These are phyloP conservation scores for Phytopythium mirpurense DNA, from an alignment of 352 stramenopile species.

Conservation along the genomic window DNA sequence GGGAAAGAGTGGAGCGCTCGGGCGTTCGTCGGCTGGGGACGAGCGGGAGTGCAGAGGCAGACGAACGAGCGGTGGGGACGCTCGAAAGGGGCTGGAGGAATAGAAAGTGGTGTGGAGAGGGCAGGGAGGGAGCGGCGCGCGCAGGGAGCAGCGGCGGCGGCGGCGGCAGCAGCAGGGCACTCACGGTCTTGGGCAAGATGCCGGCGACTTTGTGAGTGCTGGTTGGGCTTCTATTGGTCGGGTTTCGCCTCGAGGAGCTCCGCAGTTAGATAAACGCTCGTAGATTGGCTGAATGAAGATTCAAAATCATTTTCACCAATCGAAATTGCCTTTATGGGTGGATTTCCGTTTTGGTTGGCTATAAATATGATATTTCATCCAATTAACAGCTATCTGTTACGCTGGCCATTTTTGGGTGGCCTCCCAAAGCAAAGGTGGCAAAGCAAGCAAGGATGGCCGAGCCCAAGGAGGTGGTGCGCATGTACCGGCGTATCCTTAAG, in stretches of 20 bases:
- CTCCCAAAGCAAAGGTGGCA: too few relatives aligned
- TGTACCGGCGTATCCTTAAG: conserved; percentile 84
- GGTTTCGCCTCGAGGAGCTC: neutral
- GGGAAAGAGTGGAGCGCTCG: neutral
- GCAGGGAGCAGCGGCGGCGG: conserved; percentile 5
- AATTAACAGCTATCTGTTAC: too few relatives aligned
- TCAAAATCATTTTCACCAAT: neutral
- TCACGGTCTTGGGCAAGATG: conserved; percentile 7
- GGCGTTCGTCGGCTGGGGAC: neutral
- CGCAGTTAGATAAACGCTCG: neutral
- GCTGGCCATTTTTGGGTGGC: too few relatives aligned
- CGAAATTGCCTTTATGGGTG: too few relatives aligned
- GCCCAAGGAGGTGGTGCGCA: conserved; percentile 52
- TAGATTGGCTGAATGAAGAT: neutral
- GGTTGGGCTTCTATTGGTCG: too few relatives aligned
- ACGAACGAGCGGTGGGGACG: neutral
- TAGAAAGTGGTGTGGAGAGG: neutral
- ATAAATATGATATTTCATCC: too few relatives aligned
- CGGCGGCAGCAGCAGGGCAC: conserved; percentile 11
- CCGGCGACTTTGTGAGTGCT: conserved; percentile 18
- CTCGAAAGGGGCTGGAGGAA: conserved; percentile 2
- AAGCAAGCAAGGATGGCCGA: conserved; percentile 22
- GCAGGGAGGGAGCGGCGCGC: neutral
- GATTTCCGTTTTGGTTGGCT: too few relatives aligned
- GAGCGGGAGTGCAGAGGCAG: neutral